These are phyloP conservation scores for Chaetomiaceae sp. DNA, from an alignment of 2,329 filamentous ascomycete species.

Conservation along the genomic window DNA sequence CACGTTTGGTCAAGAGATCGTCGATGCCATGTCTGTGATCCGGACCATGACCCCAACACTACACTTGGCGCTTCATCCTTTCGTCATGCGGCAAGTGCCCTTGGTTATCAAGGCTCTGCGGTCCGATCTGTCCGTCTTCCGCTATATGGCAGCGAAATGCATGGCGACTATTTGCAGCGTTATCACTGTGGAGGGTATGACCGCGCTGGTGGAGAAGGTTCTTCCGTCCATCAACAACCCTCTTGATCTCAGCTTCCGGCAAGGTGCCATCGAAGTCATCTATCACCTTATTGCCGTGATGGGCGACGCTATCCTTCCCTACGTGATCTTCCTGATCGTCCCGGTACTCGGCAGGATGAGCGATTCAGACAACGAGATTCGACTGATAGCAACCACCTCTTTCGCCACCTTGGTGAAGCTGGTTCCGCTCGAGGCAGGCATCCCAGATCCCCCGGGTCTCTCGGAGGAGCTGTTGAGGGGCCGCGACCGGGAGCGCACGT, in stretches of 20 bases:
- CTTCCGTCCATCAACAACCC: slow-evolving; percentile 89
- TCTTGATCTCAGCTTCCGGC: slow-evolving; percentile 79
- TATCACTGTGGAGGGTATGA: slow-evolving; percentile 93
- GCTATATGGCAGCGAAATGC: slow-evolving; percentile 96
- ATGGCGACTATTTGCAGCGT: slow-evolving; percentile 96
- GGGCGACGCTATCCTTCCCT: slow-evolving; percentile 92
- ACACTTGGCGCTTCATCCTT: slow-evolving; percentile 67
- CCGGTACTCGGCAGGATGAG: slow-evolving; percentile 97
- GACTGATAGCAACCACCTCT: slow-evolving; percentile 89
- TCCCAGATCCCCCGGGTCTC: slow-evolving; percentile 90
- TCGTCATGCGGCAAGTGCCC: slow-evolving; percentile 79
- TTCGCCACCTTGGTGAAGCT: slow-evolving; percentile 97
- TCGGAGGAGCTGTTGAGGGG: slow-evolving; percentile 85
- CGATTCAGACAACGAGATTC: slow-evolving; percentile 93
- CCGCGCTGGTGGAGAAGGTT: slow-evolving; percentile 87
- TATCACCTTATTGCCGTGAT: slow-evolving; percentile 98
- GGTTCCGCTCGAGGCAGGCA: slow-evolving; percentile 92
- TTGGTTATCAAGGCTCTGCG: slow-evolving; percentile 83
- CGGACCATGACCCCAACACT: slow-evolving; percentile 92
- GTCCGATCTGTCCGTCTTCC: slow-evolving; percentile 82
- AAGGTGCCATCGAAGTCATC: slow-evolving; percentile 90
- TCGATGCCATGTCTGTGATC: slow-evolving; percentile 90
- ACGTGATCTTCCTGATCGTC: slow-evolving; percentile 98
- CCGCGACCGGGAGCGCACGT: slow-evolving; percentile 89
- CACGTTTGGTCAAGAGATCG: slow-evolving; percentile 81